Base-by-base conservation (phyloP, 345 rosid genomes). In the Atalantia buxifolia region DNA sequence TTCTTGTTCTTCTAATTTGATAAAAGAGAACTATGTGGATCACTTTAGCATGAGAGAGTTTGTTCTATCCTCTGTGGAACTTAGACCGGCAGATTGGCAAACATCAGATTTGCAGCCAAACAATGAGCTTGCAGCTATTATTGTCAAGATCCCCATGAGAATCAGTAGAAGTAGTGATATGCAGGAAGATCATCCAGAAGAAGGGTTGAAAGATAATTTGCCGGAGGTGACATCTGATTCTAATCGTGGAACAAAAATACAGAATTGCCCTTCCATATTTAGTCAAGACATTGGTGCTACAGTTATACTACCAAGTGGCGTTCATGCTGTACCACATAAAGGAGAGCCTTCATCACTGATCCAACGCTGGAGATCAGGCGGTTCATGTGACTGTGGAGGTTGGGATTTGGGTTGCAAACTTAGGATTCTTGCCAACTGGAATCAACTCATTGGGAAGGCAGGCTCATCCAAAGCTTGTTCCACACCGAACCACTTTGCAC, bases 381-480 rank as follows among this genome's bases (percentile, higher is more conserved):
- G 99, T 19, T 85, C 94, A 74, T 96, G 99, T 74, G 98, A 96
- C 78, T 96, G 99, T 78, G 99, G 98, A 78, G 99, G 98, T 75
- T 96, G 99, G 99, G 99, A 96, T 80, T 81, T 91, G 81, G 95
- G 95, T 28, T 96, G 98, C 84, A 84, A 89, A 77, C 94, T 92
- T 61, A 87, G 83, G 89, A 81, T 92, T 83, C 91, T 93, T 59
- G 79, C 84, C 22, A 89, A 86, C 77, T 70, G 78, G 56, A 82
- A 72, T 78, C 91, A 83, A 80, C 77, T 55, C 59, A 27, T 7
- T 57, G 79, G 71, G 79, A 84, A 64, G 40, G 78, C 85, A 63
- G 73, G 83, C 67, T 64, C 83, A 25, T 79, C 85, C 73, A 83
- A 77, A 71, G 80, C 85, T 65, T 81, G 83, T 60, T 81, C 90